Conservation (phyloP, 306 rosid genomes). For the Purshia tridentata region DNA sequence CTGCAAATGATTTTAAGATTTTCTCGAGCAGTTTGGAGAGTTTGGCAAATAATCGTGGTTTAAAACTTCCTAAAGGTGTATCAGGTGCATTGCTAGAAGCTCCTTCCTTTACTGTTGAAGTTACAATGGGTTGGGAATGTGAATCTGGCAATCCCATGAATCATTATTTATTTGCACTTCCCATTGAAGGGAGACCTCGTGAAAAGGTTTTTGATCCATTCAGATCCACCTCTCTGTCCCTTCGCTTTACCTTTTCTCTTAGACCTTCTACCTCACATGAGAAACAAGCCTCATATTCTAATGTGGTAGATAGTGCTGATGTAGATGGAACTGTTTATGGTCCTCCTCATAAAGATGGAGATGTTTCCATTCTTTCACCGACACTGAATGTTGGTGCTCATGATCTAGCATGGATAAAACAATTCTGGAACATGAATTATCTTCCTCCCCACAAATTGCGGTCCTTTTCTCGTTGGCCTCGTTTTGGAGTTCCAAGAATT, state of each 20-base stretch:
- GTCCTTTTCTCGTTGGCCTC: constrained; percentile 92
- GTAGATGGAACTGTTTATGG: constrained; percentile 52
- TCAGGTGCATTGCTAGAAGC: constrained; percentile 78
- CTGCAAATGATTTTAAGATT: constrained; percentile 75
- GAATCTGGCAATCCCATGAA: constrained; percentile 85
- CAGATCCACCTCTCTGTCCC: constrained; percentile 89
- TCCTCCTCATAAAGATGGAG: constrained; percentile 49
- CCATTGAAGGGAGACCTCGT: constrained; percentile 75
- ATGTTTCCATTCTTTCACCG: constrained; percentile 49
- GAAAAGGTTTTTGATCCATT: constrained; percentile 86
- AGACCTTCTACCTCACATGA: constrained; percentile 59
- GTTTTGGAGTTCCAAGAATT: constrained; percentile 80
- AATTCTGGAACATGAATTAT: constrained; percentile 76
- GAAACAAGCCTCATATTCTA: constrained; percentile 41
- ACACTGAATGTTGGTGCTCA: constrained; percentile 93
- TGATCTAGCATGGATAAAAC: constrained; percentile 92
- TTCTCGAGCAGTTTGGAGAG: constrained; percentile 87
- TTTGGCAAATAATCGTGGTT: constrained; percentile 74
- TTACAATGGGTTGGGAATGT: constrained; percentile 94
- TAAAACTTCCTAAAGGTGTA: constrained; percentile 70
- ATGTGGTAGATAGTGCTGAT: constrained; percentile 40
- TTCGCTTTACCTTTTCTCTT: constrained; percentile 85
- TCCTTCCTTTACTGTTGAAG: constrained; percentile 76
- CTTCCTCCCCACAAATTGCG: constrained; percentile 96
- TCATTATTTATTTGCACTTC: constrained; percentile 90